Conservation (phyloP, 2,329 filamentous ascomycete genomes). For the Talaromyces sp. region DNA sequence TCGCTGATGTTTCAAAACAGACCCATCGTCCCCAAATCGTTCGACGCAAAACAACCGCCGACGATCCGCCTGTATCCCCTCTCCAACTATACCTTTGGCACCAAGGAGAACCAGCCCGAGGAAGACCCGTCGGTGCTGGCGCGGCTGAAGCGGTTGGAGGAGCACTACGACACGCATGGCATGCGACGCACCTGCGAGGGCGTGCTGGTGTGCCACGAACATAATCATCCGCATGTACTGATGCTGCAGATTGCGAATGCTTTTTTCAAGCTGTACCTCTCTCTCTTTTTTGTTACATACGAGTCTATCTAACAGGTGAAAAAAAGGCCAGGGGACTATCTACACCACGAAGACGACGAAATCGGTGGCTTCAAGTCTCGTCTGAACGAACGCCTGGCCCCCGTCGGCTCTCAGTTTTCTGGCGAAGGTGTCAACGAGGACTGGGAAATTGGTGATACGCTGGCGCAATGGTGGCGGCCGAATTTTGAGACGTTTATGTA, state of each 20-base stretch:
- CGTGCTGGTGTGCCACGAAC: conserved; percentile 95
- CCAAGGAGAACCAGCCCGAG: conserved; percentile 96
- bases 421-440: conserved; percentile 86
- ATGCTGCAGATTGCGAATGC: conserved; percentile 99
- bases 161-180: conserved; percentile 85
- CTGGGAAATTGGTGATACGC: conserved; percentile 90
- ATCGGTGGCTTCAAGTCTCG: conserved; percentile 90
- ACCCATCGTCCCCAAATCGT: conserved; percentile 73
- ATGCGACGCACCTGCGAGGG: conserved; percentile 98
- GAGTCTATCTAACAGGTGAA: background rate
- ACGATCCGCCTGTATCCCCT: conserved; percentile 91
- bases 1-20: conserved; percentile 27
- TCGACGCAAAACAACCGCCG: conserved; percentile 82
- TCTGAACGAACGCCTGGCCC: conserved; percentile 88
- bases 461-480: conserved; percentile 97
- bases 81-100: conserved; percentile 98
- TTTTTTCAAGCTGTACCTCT: conserved; percentile 82
- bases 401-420: conserved; percentile 75
- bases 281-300: background rate
- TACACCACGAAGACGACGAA: conserved; percentile 81
- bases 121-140: conserved; percentile 95
- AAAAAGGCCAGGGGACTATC: conserved; percentile 78
- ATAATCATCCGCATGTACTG: conserved; percentile 96
- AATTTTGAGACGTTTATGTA: conserved; percentile 99
- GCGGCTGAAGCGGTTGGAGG: conserved; percentile 87